Evolutionary conservation across 2,329 filamentous ascomycete species (phyloP).

Genomic region (Samsoniella hepiali): DNA sequence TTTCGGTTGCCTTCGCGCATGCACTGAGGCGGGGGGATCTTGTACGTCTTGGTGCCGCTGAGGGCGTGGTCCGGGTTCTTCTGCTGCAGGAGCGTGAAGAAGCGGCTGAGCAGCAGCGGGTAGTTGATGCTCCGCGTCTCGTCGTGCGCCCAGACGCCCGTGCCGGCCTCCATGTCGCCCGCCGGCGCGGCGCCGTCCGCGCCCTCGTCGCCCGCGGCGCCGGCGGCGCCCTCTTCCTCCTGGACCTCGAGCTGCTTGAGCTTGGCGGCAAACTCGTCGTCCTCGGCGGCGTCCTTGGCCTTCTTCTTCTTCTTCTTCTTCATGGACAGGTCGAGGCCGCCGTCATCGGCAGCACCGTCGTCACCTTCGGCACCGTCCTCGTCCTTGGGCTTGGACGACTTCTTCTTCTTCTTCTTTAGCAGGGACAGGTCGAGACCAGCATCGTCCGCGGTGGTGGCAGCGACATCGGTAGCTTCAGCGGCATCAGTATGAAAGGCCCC

Average conservation of each 20-base stretch:
- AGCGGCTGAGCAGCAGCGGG: conserved; percentile 79
- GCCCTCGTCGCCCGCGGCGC: conserved; percentile 49
- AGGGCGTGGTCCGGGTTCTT: conserved; percentile 95
- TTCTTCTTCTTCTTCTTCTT: conserved; percentile 65
- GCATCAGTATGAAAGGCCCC: conserved; percentile 51
- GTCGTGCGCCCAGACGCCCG: conserved; percentile 86
- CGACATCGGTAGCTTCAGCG: conserved; percentile 39
- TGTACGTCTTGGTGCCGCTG: conserved; percentile 90
- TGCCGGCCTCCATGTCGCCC: conserved; percentile 82
- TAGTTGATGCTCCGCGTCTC: conserved; percentile 77
- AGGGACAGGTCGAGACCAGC: conserved; percentile 57
- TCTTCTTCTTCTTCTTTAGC: conserved; percentile 83
- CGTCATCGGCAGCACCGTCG: conserved; percentile 41
- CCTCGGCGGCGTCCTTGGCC: conserved; percentile 58
- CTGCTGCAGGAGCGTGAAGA: conserved; percentile 91
- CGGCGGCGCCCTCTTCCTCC: conserved; percentile 55
- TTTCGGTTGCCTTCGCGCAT: conserved; percentile 99
- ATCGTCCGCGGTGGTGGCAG: conserved; percentile 46
- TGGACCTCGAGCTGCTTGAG: conserved; percentile 61
- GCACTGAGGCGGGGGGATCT: conserved; percentile 98
- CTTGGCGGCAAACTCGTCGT: conserved; percentile 59
- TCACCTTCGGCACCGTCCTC: conserved; percentile 46
- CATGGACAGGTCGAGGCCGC: conserved; percentile 56
- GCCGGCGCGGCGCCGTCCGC: conserved; percentile 55
- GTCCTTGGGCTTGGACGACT: conserved; percentile 43